Base-by-base conservation (phyloP, 345 rosid genomes). In the Hibiscus syriacus region DNA sequence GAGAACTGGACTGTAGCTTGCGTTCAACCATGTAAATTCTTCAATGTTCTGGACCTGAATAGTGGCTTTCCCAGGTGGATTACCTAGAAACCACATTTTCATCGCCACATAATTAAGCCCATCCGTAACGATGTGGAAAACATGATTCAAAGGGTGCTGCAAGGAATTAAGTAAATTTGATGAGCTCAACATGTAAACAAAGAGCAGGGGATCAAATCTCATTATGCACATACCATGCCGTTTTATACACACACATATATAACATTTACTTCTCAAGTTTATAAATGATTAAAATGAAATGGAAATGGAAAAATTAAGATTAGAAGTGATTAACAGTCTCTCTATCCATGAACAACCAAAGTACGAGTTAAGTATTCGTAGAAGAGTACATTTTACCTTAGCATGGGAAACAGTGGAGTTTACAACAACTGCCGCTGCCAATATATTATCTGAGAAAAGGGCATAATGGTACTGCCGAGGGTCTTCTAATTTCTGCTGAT, bases 1-100 rank as follows among this genome's bases (percentile, higher is more conserved):
- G 52, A 91, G 98, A 60, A 94, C 98, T 66, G 99, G 99, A 78
- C 99, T 91, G 80, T 94, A 94, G 78, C 92, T 91, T 17, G 97
- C 67, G 71, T 94, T 94, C 75, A 94, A 80, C 99, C 99, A 94
- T 26, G 90, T 81, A 76, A 87, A 89, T 43, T 94, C 99, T 72
- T 91, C 97, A 64, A 94, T 81, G 71, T 82, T 88, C 86, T 91
- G 96, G 76, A 94, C 96, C 87, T 94, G 90, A 78, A 91, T 62
- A 13, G 93, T 76, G 60, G 96, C 98, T 72, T 79, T 83, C 48
- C 89, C 88, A 0, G 90, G 97, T 64, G 90, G 90, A 83, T 94
- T 87, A 70, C 62, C 80, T 53, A 94, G 78, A 85, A 94, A 91
- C 99, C 99, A 94, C 98, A 94, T 94, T 76, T 92, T 85, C 99